Conservation (phyloP, 352 stramenopile genomes). For the Plasmopara muralis region DNA sequence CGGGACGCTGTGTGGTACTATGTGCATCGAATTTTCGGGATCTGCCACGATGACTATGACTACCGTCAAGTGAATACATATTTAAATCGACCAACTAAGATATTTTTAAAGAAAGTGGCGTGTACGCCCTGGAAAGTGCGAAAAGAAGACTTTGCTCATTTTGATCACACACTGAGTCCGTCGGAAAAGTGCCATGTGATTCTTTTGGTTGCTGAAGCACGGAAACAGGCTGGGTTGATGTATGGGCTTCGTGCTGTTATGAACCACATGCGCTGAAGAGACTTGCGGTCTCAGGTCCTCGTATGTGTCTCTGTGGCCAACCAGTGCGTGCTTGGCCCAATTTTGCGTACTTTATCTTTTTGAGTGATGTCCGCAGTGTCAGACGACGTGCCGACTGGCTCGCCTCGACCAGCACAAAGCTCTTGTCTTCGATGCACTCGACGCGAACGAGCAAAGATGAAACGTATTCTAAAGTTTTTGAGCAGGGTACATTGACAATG, state of each 20-base stretch:
- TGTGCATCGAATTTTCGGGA: slow-evolving; percentile 83
- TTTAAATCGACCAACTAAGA: slow-evolving; percentile 79
- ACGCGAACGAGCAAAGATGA: slow-evolving; percentile 19
- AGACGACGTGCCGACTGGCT: slow-evolving; percentile 7
- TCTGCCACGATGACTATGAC: slow-evolving; percentile 86
- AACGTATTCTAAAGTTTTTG: slow-evolving; percentile 21
- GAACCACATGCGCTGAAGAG: slow-evolving; percentile 74
- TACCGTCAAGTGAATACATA: slow-evolving; percentile 80
- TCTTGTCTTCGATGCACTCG: slow-evolving; percentile 29
- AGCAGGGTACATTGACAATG: slow-evolving; percentile 14
- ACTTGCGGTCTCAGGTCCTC: not conserved
- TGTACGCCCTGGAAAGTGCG: slow-evolving; percentile 82
- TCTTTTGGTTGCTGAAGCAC: slow-evolving; percentile 71
- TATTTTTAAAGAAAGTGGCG: slow-evolving; percentile 83
- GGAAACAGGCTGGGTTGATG: slow-evolving; percentile 84
- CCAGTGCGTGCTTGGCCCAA: not conserved
- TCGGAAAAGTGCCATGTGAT: slow-evolving; percentile 85
- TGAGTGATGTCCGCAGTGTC: slow-evolving; percentile 2
- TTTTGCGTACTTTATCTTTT: slow-evolving; percentile 2
- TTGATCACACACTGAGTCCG: slow-evolving; percentile 65
- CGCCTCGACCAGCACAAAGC: slow-evolving; percentile 16
- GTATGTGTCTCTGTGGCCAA: slow-evolving; percentile 11
- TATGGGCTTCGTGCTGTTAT: slow-evolving; percentile 82
- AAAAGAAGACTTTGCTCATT: slow-evolving; percentile 77
- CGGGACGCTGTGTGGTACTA: slow-evolving; percentile 85